phyloP scores from a whole-genome alignment of 306 rosid genomes.

The Cicer bijugum region DNA sequence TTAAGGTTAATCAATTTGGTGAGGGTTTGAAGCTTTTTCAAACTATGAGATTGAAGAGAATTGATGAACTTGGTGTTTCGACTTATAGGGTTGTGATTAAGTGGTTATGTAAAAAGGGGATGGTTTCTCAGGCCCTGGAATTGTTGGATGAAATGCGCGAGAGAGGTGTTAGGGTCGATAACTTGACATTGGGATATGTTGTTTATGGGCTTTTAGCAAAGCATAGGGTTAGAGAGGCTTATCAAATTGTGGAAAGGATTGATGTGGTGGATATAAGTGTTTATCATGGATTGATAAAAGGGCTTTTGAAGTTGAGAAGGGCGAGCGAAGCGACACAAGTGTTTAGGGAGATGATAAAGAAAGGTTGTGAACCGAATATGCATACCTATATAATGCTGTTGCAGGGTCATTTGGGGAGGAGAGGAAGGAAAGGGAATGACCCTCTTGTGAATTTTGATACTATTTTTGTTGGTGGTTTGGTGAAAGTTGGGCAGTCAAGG shows the following conservation, averaged over 20 bases:
- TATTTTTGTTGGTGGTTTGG: slow-evolving; percentile 80
- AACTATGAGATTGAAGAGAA: slow-evolving; percentile 64
- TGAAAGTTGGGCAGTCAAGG: slow-evolving; percentile 54
- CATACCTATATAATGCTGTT: slow-evolving; percentile 83
- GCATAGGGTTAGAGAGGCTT: slow-evolving; percentile 66
- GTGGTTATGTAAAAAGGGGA: slow-evolving; percentile 75
- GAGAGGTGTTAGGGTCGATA: slow-evolving; percentile 61
- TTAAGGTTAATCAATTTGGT: slow-evolving; percentile 57
- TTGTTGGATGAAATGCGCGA: slow-evolving; percentile 76
- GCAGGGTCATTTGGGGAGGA: slow-evolving; percentile 76
- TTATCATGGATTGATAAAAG: slow-evolving; percentile 76
- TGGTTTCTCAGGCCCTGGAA: slow-evolving; percentile 49
- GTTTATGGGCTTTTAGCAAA: slow-evolving; percentile 66
- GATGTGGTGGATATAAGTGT: slow-evolving; percentile 52
- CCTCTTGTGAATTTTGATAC: slow-evolving; percentile 77
- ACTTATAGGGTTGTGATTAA: slow-evolving; percentile 63
- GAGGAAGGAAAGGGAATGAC: slow-evolving; percentile 71
- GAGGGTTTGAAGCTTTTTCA: slow-evolving; percentile 75
- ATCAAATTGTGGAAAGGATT: slow-evolving; percentile 48
- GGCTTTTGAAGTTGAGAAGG: slow-evolving; percentile 69
- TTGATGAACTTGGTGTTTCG: slow-evolving; percentile 62
- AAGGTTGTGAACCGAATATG: slow-evolving; percentile 66
- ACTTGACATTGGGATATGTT: slow-evolving; percentile 51
- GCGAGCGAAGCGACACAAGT: slow-evolving; percentile 78
- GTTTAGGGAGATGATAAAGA: slow-evolving; percentile 75